These are phyloP conservation scores for Diplocarpon rosae DNA, from an alignment of 2,329 filamentous ascomycete genomes.

Conservation along the genomic window DNA sequence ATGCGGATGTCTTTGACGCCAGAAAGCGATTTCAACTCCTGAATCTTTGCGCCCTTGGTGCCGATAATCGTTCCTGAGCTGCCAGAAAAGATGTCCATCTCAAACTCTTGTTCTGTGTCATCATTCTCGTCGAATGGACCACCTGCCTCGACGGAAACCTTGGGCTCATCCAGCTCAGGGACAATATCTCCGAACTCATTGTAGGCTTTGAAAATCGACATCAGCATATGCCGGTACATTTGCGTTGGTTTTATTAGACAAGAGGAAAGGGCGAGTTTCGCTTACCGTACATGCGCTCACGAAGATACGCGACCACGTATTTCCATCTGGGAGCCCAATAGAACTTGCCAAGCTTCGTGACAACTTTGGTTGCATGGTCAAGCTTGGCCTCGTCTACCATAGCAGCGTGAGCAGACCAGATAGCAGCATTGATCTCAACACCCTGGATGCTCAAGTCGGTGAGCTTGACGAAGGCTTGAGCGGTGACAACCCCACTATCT, in stretches of 20 bases:
- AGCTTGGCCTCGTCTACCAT: conserved; percentile 4
- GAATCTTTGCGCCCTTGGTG: conserved; percentile 6
- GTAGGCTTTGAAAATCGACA: background rate
- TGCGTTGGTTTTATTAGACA: too few species aligned
- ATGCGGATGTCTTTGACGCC: conserved; percentile 7
- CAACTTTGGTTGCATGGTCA: conserved; percentile 3
- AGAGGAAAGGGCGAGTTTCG: background rate
- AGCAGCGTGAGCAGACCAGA: background rate
- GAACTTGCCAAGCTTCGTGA: conserved; percentile 2
- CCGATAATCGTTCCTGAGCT: conserved; percentile 6
- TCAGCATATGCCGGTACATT: background rate
- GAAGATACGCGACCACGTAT: conserved; percentile 5
- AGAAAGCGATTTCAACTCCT: background rate
- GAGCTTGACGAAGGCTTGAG: conserved; percentile 2
- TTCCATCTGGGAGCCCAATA: conserved; percentile 11
- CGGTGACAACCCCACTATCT: background rate
- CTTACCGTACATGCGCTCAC: conserved; percentile 2
- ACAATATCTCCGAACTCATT: conserved; percentile 3
- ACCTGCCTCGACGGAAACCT: background rate
- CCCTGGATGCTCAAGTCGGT: background rate
- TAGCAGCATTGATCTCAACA: background rate
- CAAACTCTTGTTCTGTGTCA: background rate
- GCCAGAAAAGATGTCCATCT: conserved; percentile 3
- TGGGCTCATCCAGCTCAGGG: background rate
- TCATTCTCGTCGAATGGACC: background rate